Percentiles rank a stretch among this genome's conserved stretches.
Evolutionary conservation across 768 basidiomycete species (phyloP).

Genomic region (Neoboletus subvelutipes): DNA sequence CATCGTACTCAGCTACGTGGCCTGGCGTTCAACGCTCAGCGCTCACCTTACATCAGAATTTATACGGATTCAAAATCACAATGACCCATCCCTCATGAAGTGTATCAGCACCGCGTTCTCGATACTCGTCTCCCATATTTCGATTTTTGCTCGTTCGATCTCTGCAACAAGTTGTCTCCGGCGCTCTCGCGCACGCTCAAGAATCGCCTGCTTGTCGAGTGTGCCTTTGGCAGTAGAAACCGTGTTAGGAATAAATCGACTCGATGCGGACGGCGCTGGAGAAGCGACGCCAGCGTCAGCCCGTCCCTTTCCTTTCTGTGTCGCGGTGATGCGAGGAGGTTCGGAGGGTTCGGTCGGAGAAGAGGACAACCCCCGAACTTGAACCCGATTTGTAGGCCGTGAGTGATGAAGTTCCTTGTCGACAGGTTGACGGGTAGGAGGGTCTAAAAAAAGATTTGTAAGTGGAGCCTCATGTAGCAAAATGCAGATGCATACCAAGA

Average conservation of each 20-base stretch:
- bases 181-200: conserved; percentile 54
- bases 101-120: conserved; percentile 64
- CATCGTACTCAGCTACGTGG: background rate
- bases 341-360: background rate
- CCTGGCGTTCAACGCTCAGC: too few species aligned
- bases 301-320: conserved; percentile 21
- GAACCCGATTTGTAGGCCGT: background rate
- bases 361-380: background rate
- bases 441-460: conserved; percentile 11
- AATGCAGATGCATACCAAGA: conserved; percentile 9
- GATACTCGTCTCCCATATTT: conserved; percentile 72
- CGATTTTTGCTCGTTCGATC: conserved; percentile 58
- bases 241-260: background rate
- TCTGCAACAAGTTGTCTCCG: conserved; percentile 51
- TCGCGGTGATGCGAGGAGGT: background rate
- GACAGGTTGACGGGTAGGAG: background rate
- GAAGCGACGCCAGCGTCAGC: background rate
- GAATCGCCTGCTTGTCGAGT: conserved; percentile 41
- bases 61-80: background rate
- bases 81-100: conserved; percentile 36
- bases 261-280: background rate
- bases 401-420: background rate
- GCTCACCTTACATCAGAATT: too few species aligned
- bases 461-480: background rate
- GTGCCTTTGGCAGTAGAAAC: conserved; percentile 1